Evolutionary conservation across 164 flowering plant species (phyloP), one percentile per base, ranked within the genome.

Genomic region (Santalum album): DNA sequence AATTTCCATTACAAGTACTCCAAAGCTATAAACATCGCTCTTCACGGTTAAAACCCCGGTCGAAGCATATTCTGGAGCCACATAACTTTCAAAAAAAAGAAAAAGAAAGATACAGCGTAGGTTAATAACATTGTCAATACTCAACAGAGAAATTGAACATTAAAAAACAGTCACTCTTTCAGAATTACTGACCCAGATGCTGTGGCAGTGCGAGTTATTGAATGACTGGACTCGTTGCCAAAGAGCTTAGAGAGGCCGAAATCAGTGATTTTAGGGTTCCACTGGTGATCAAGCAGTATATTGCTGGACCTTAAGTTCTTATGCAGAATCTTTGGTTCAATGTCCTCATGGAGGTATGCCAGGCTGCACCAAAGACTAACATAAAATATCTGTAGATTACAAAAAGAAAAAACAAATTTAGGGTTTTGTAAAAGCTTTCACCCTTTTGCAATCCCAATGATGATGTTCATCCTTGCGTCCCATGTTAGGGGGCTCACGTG

Each of bases 261-360:
- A 68, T 72, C 76, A 17, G 79, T 55, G 25, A 78, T 60, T 67
- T 75, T 80, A 0, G 81, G 76, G 56, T 65, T 70, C 82, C 82
- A 80, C 40, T 76, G 69, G 4, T 55, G 69, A 65, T 78, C 79
- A n/a, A 80, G 74, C 17, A 75, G 38, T 34, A 80, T 69, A 46
- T 74, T 78, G 61, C 71, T 70, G 7, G 81, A 74, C 54, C 69
- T 80, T 17, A 80, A 17, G 56, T 62, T 45, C 6, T 59, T 64
- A 61, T 78, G 86, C n/a, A 74, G 26, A 25, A 70, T 46, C 25
- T 61, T 61, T 10, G 74, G 81, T 56, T 74, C 76, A 1, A 61
- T 51, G 52, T 73, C 82, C 58, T 78, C 81, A 47, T 80, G 83
- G n/a, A 78, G 76, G 54, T 80, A 78, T 6, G 74, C 74, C 67